These are phyloP conservation scores for Zasmidium cellare DNA, from an alignment of 2,329 filamentous ascomycete species.

Conservation along the genomic window DNA sequence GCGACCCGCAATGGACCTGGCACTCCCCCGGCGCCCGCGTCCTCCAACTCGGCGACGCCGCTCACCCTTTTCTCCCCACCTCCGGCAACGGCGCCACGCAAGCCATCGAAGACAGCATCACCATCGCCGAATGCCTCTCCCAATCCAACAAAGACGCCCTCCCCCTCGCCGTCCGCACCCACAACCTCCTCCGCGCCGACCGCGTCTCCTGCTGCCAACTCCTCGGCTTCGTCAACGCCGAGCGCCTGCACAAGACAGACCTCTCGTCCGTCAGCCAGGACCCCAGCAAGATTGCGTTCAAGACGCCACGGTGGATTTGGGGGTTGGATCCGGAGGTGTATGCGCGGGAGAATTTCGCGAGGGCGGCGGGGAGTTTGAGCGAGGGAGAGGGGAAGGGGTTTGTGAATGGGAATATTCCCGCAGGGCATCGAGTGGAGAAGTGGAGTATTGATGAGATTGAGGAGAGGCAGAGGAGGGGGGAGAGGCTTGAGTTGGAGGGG, in stretches of 20 bases:
- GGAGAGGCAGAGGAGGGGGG: conserved; percentile 16
- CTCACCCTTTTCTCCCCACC: conserved; percentile 55
- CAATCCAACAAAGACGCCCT: conserved; percentile 44
- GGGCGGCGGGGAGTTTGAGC: conserved; percentile 16
- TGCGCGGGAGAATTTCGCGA: conserved; percentile 19
- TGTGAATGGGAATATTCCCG: conserved; percentile 23
- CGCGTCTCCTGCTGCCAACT: conserved; percentile 25
- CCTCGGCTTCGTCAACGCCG: conserved; percentile 25
- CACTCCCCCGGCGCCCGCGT: conserved; percentile 51
- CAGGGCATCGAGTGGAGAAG: conserved; percentile 10
- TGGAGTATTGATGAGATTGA: conserved; percentile 24
- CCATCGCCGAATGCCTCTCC: conserved; percentile 48
- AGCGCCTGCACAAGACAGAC: conserved; percentile 25
- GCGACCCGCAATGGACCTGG: conserved; percentile 55
- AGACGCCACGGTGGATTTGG: conserved; percentile 24
- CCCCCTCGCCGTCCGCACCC: conserved; percentile 30
- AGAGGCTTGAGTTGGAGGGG: conserved; percentile 18
- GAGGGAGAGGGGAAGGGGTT: conserved; percentile 12
- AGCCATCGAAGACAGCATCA: conserved; percentile 54
- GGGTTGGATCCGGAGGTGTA: conserved; percentile 21
- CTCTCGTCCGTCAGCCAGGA: conserved; percentile 16
- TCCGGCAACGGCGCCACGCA: conserved; percentile 57
- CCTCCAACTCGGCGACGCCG: conserved; percentile 54
- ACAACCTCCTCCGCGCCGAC: conserved; percentile 33
- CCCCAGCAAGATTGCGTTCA: conserved; percentile 15